phyloP scores from a whole-genome alignment of 352 stramenopile genomes.

The Globisporangium viniferum region DNA sequence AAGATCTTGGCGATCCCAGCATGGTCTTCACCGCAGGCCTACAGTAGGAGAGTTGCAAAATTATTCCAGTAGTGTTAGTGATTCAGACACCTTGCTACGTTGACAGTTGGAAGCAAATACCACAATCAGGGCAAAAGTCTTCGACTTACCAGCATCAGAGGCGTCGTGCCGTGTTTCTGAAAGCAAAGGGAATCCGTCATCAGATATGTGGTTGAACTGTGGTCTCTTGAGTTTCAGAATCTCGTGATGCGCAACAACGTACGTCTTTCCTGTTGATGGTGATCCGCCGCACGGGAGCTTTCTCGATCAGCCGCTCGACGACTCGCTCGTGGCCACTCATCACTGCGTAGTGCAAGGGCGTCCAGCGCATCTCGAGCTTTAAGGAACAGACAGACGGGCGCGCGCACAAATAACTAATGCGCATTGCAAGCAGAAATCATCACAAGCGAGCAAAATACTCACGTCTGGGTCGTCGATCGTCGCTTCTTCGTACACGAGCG shows the following conservation, averaged over 20 bases:
- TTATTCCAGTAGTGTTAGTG: neutral
- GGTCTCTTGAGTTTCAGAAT: neutral
- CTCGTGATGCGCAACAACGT: constrained; percentile 5
- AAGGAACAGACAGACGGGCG: neutral
- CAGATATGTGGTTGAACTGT: neutral
- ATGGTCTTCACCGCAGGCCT: constrained; percentile 77
- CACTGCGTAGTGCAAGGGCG: constrained; percentile 72
- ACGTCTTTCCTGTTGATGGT: constrained; percentile 82
- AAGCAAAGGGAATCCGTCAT: constrained; percentile 2
- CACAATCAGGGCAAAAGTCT: neutral
- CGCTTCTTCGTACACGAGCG: constrained; percentile 66
- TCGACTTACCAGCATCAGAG: constrained; percentile 64
- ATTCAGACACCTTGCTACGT: neutral
- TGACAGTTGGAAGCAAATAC: neutral
- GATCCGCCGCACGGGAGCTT: constrained; percentile 67
- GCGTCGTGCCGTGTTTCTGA: constrained; percentile 74
- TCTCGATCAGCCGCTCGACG: constrained; percentile 51
- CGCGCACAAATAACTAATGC: neutral
- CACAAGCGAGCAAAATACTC: constrained; percentile 6
- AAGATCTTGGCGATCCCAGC: constrained; percentile 50
- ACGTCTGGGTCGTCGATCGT: constrained; percentile 79
- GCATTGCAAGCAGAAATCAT: neutral
- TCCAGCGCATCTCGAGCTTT: constrained; percentile 79
- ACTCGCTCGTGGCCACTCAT: constrained; percentile 69
- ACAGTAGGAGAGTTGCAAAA: neutral